Conservation (phyloP, 345 rosid genomes). For the Populus euphratica region DNA sequence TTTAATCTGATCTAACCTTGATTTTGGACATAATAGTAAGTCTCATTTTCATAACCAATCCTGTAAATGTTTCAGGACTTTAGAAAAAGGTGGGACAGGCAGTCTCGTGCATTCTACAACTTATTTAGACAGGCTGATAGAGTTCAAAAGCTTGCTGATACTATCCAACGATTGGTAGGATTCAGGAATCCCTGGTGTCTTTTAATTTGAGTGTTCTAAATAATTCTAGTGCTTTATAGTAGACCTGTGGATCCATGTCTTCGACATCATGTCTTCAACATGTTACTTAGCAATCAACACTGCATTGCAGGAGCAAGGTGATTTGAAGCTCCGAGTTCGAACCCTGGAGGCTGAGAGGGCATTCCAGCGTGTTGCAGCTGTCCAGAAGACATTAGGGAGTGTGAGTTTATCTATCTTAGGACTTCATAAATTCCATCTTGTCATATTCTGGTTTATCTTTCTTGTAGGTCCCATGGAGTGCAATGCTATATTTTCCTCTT, state of each 20-base stretch:
- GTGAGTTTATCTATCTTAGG: conserved; percentile 43
- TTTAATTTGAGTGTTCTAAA: background rate
- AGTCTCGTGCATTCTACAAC: conserved; percentile 86
- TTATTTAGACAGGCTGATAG: conserved; percentile 95
- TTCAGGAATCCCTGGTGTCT: background rate
- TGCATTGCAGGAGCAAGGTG: conserved; percentile 87
- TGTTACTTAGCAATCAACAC: background rate
- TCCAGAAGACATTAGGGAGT: conserved; percentile 88
- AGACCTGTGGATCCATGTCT: background rate
- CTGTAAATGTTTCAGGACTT: conserved; percentile 58
- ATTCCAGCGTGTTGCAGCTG: conserved; percentile 91
- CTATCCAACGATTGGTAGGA: conserved; percentile 77
- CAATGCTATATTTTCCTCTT: background rate
- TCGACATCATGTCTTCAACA: background rate
- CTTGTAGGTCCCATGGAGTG: background rate
- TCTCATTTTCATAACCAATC: conserved; percentile 2
- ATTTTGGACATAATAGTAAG: background rate
- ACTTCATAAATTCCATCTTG: background rate
- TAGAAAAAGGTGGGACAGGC: conserved; percentile 91
- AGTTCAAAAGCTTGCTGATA: conserved; percentile 83
- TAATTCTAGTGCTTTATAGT: background rate
- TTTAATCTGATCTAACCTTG: conserved; percentile 10
- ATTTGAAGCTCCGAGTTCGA: conserved; percentile 91
- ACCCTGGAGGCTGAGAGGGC: conserved; percentile 91
- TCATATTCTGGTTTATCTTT: background rate